A percentile compares a stretch with the other conserved stretches of the same genome.
Evolutionary conservation across 257 asterid species (phyloP).

Genomic region (Hygrophila difformis): DNA sequence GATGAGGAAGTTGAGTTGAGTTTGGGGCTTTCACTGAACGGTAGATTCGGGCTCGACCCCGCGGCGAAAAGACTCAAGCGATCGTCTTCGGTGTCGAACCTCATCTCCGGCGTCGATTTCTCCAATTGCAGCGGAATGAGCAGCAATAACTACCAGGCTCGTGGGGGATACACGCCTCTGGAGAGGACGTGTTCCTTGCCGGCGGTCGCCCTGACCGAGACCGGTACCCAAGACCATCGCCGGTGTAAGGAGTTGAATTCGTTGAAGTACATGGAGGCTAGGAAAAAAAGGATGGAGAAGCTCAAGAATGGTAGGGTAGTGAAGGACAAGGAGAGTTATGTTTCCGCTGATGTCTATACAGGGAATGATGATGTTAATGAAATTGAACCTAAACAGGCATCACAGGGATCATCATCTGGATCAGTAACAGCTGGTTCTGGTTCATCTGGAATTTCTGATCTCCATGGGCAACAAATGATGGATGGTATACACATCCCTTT

Average conservation of each 20-base stretch:
- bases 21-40: slow-evolving; percentile 59
- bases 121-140: background rate
- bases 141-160: slow-evolving; percentile 8
- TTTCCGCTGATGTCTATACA: slow-evolving; percentile 11
- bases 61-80: slow-evolving; percentile 28
- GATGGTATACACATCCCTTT: slow-evolving; percentile 32
- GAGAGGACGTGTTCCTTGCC: slow-evolving; percentile 51
- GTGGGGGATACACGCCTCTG: slow-evolving; percentile 26
- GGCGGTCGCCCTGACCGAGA: slow-evolving; percentile 16
- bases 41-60: slow-evolving; percentile 59
- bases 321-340: slow-evolving; percentile 14
- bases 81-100: slow-evolving; percentile 31
- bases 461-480: slow-evolving; percentile 23
- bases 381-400: slow-evolving; percentile 7
- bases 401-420: slow-evolving; percentile 26
- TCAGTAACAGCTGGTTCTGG: slow-evolving; percentile 33
- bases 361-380: slow-evolving; percentile 8
- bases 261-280: slow-evolving; percentile 38
- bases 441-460: slow-evolving; percentile 30
- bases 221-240: slow-evolving; percentile 32
- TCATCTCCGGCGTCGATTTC: slow-evolving; percentile 1
- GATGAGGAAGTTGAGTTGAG: slow-evolving; percentile 39
- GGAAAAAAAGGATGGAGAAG: slow-evolving; percentile 38
- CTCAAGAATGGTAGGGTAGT: slow-evolving; percentile 26
- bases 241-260: slow-evolving; percentile 38